Base-by-base conservation (phyloP, 495 filamentous ascomycete species). In the Glutinoglossum americanum region DNA sequence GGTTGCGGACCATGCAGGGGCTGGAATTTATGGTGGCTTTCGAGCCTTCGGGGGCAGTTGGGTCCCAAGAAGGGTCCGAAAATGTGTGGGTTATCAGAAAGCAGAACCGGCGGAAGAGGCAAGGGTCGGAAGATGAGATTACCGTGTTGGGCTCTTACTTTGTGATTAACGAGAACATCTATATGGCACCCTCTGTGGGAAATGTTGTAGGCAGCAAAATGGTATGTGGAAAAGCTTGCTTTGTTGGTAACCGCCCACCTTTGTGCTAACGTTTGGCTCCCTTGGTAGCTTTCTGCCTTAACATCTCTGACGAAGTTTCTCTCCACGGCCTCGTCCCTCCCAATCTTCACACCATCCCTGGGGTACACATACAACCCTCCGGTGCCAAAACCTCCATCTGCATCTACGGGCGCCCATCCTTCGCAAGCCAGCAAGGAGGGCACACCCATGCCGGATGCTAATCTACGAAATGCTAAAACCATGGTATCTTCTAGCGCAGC, bases 21-120 rank as follows among this genome's bases (percentile, higher is more conserved):
- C n/a, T 64, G 0, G 67, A 72, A 59, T 73, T 64, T 61, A 59
- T 71, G 54, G 64, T 72, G 21, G 63, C 61, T 1, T 62, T 57
- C 8, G 69, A 66, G 59, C 67, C 71, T 13, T 47, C 51, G 37
- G 80, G 76, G 33, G 75, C 76, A 0, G 76, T 80, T 0, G 72
- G 74, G 15, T 77, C 48, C 28, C 53, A 57, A 23, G 27, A 51
- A 7, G 47, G 51, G 74, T 74, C 17, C 67, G 67, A 39, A 69
- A 75, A 44, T 66, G 76, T 94, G 23, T 98, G 87, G 87, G 84
- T 94, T 1, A 87, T 98, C 58, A 82, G 87, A 62, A 94, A 94
- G 72, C 92, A 97, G 68, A 80, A 76, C 23, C 74, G 89, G 51
- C 75, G 78, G 51, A 79, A 78, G 72, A 27, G 49, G 11, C 25